Percentiles rank a stretch among this genome's conserved stretches.
Evolutionary conservation across 371 early-diverging fungal genomes (phyloP).

Genomic region (Mucor lusitanicus): DNA sequence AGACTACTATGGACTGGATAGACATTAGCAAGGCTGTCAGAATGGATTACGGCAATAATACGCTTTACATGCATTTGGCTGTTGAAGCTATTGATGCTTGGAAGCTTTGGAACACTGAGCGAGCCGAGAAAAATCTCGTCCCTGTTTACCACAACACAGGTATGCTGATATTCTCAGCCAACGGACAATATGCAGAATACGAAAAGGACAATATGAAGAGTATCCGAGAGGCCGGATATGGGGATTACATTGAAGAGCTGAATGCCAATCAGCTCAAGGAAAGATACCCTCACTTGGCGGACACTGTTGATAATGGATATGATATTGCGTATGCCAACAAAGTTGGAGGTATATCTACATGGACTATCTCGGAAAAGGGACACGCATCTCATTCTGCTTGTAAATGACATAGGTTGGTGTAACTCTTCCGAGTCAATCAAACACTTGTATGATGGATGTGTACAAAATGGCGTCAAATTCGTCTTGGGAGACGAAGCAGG

Average conservation of each 20-base stretch:
- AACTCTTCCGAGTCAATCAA: constrained; percentile 34
- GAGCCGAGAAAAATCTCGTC: constrained; percentile 15
- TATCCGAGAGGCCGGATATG: constrained; percentile 38
- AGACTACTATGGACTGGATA: background rate
- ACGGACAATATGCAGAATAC: constrained; percentile 30
- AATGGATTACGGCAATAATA: constrained; percentile 46
- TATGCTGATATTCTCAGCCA: constrained; percentile 31
- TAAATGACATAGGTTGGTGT: constrained; percentile 31
- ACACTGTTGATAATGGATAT: constrained; percentile 31
- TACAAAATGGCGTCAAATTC: constrained; percentile 38
- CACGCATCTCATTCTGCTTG: background rate
- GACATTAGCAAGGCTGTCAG: constrained; percentile 57
- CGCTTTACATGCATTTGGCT: constrained; percentile 41
- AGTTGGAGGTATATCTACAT: constrained; percentile 29
- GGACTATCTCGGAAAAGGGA: background rate
- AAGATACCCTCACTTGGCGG: constrained; percentile 31
- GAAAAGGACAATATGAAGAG: constrained; percentile 30
- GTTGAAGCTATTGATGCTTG: constrained; percentile 48
- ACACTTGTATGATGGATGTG: constrained; percentile 33
- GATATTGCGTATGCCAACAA: constrained; percentile 38
- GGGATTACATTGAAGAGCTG: constrained; percentile 31
- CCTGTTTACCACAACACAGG: constrained; percentile 48
- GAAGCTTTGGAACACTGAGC: constrained; percentile 40
- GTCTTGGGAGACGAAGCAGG: constrained; percentile 35
- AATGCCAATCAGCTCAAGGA: constrained; percentile 22